Conservation (phyloP, 495 filamentous ascomycete genomes). For the Xylaria curta region DNA sequence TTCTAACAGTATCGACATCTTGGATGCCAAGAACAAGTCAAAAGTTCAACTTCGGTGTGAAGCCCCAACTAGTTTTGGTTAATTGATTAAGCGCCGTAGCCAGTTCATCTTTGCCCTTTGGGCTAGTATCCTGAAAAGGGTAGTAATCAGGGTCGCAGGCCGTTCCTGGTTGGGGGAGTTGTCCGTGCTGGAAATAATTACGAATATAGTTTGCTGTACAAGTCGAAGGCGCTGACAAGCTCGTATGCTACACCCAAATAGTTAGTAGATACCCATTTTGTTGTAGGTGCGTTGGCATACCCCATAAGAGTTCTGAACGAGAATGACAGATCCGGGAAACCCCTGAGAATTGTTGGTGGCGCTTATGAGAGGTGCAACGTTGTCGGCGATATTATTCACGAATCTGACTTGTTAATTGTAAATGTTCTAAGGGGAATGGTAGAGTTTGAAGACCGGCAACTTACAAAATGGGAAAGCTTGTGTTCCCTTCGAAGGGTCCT, state of each 20-base stretch:
- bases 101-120: constrained; percentile 21
- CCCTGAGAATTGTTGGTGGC: constrained; percentile 56
- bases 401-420: constrained; percentile 33
- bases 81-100: constrained; percentile 27
- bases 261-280: constrained; percentile 4
- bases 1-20: background rate
- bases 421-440: background rate
- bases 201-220: constrained; percentile 45
- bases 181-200: constrained; percentile 46
- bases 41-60: background rate
- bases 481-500: constrained; percentile 56
- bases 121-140: constrained; percentile 30
- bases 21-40: background rate
- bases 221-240: constrained; percentile 41
- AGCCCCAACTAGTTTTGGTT: constrained; percentile 25
- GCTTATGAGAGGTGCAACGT: constrained; percentile 59
- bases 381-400: constrained; percentile 62
- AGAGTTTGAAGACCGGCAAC: background rate
- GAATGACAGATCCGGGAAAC: constrained; percentile 59
- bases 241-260: constrained; percentile 39
- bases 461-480: constrained; percentile 56
- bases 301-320: constrained; percentile 62
- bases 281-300: constrained; percentile 31
- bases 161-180: constrained; percentile 38
- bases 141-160: constrained; percentile 43